These are phyloP conservation scores for Kwoniella bestiolae DNA, from an alignment of 768 basidiomycete genomes.

Conservation along the genomic window DNA sequence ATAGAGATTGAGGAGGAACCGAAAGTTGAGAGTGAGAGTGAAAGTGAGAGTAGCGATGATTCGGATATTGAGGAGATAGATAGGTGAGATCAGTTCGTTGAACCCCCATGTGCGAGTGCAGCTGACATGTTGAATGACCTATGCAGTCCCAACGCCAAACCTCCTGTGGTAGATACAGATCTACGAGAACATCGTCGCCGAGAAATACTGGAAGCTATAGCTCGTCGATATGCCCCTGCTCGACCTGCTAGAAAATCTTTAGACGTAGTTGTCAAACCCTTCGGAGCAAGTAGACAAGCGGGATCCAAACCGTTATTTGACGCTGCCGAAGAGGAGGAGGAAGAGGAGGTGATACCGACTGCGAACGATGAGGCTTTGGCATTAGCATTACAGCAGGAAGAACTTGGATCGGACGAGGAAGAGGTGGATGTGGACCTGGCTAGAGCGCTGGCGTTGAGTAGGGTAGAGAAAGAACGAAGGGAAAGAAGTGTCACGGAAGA, in stretches of 20 bases:
- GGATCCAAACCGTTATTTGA: constrained; percentile 37
- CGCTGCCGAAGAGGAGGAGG: constrained; percentile 31
- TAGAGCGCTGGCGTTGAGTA: constrained; percentile 59
- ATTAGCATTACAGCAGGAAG: constrained; percentile 55
- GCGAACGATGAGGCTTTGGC: constrained; percentile 51
- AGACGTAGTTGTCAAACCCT: constrained; percentile 43
- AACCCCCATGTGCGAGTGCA: neutral
- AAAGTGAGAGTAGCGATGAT: constrained; percentile 53
- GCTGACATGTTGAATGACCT: constrained; percentile 1
- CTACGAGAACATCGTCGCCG: constrained; percentile 46
- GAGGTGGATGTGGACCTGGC: constrained; percentile 67
- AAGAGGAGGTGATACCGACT: constrained; percentile 37
- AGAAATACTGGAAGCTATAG: constrained; percentile 54
- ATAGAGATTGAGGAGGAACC: constrained; percentile 74
- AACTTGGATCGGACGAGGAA: constrained; percentile 74
- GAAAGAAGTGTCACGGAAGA: constrained; percentile 14
- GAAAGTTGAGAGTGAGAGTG: constrained; percentile 49
- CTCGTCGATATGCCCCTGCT: constrained; percentile 48
- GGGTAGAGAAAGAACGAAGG: constrained; percentile 32
- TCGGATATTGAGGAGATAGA: constrained; percentile 34
- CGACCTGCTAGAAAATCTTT: constrained; percentile 31
- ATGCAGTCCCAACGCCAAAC: constrained; percentile 6
- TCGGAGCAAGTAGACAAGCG: constrained; percentile 37
- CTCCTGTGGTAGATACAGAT: constrained; percentile 39
- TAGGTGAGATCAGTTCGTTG: constrained; percentile 11